Evolutionary conservation across 192 early-diverging fungal genomes (phyloP).

Genomic region (Coemansia sp.): DNA sequence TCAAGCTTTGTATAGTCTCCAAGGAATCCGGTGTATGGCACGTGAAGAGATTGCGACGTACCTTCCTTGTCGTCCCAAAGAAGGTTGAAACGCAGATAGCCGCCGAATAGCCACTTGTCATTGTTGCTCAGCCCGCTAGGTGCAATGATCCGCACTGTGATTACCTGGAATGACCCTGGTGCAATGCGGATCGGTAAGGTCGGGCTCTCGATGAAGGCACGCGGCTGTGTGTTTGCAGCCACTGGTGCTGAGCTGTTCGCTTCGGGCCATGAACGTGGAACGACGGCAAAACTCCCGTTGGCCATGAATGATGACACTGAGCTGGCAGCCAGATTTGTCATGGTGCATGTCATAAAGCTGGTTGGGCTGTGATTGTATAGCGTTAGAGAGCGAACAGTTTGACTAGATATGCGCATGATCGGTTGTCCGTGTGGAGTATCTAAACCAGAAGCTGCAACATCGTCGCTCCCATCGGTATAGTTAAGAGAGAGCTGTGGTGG

Average conservation of each 20-base stretch:
- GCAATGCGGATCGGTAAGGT: constrained; percentile 35
- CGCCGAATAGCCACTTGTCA: constrained; percentile 48
- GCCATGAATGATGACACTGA: constrained; percentile 44
- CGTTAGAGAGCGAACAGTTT: constrained; percentile 25
- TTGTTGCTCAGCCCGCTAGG: constrained; percentile 26
- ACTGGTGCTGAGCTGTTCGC: constrained; percentile 2
- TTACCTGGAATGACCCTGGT: constrained; percentile 20
- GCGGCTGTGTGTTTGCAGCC: constrained; percentile 31
- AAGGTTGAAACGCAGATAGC: constrained; percentile 46
- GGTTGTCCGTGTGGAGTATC: background rate
- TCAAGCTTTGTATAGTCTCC: constrained; percentile 48
- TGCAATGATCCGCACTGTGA: constrained; percentile 34
- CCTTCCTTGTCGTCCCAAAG: constrained; percentile 45
- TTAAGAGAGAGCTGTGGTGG: constrained; percentile 48
- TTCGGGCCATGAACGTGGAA: constrained; percentile 42
- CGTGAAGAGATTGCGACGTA: constrained; percentile 40
- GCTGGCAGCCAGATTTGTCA: constrained; percentile 42
- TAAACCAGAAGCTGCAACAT: constrained; percentile 3
- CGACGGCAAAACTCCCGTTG: constrained; percentile 44
- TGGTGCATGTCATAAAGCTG: constrained; percentile 34
- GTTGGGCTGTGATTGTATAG: constrained; percentile 38
- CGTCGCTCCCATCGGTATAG: constrained; percentile 20
- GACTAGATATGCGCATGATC: background rate
- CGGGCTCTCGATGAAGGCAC: constrained; percentile 27
- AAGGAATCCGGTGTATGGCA: constrained; percentile 47